Base-by-base conservation (phyloP, 2,329 filamentous ascomycete species). In the Plectosphaerella sp. region DNA sequence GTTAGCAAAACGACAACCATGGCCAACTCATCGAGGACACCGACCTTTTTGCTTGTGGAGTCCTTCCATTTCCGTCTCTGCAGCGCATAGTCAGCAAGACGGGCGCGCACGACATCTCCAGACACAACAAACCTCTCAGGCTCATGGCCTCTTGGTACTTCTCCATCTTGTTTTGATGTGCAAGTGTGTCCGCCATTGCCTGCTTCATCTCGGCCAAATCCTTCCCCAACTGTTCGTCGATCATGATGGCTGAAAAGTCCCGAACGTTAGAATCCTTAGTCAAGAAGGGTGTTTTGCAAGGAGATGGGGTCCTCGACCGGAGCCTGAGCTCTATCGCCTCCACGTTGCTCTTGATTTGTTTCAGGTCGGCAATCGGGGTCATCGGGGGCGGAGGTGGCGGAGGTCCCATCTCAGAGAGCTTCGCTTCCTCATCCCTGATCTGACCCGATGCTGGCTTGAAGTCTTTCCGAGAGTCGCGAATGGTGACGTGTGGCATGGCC, bases 111-210 rank as follows among this genome's bases (percentile, higher is more conserved):
- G 22, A 22, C 22, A 5, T 22, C 3, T 22, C 22, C 22, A 22
- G 22, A 3, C 3, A 4, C 4, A 45, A 71, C 82, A 59, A 75
- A 94, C 90, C 83, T 78, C 86, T 82, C 49, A 77, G 79, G 64
- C 93, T 95, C 58, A 89, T 87, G 10, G 89, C 61, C n/a, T 87
- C 83, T 46, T 95, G 77, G 1, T 86, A 82, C 56, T 94, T 87
- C 60, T 93, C 90, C 55, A 91, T 75, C 5, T 77, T 80, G 52
- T 81, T 86, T 60, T 83, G 85, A 51, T 90, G 85, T 41, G 79
- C 80, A 11, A 87, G 78, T 20, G 88, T 85, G 33, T 79, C 79
- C 53, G 84, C 83, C 64, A 97, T 83, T 57, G 88, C 86, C 53
- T 86, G 79, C 62, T 87, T 87, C 56, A 97, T 76, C 54, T 80